phyloP scores from a whole-genome alignment of 805 yeast genomes.

The Barnettozyma populi region DNA sequence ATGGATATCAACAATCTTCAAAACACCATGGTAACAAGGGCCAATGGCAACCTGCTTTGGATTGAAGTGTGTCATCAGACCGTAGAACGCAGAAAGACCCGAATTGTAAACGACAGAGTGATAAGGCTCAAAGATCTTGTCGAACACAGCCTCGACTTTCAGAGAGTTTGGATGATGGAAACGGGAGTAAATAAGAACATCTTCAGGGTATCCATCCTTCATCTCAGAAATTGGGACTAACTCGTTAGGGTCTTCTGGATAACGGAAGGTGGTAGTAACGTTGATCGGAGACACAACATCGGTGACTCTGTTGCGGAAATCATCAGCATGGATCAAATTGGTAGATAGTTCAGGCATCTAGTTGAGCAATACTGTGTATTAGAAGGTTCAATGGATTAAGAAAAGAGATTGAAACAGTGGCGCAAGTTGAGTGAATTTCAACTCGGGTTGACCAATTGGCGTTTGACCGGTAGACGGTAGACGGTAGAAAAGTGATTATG shows the following conservation, averaged over 20 bases:
- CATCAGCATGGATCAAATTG: conserved; percentile 67
- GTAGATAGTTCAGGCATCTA: conserved; percentile 44
- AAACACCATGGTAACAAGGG: conserved; percentile 82
- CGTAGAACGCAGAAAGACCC: conserved; percentile 79
- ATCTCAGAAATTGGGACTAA: conserved; percentile 42
- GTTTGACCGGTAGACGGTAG: too few species aligned
- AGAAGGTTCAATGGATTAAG: background rate
- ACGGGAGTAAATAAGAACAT: conserved; percentile 59
- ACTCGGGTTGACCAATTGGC: too few species aligned
- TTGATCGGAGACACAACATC: conserved; percentile 80
- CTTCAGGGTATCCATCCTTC: conserved; percentile 29
- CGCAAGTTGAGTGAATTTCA: background rate
- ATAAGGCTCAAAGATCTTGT: conserved; percentile 48
- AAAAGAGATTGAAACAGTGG: background rate
- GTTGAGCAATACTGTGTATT: background rate
- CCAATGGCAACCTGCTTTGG: conserved; percentile 76
- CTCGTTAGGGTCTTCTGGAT: conserved; percentile 52
- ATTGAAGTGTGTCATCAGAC: conserved; percentile 59
- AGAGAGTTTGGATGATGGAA: conserved; percentile 66
- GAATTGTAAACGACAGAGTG: conserved; percentile 67
- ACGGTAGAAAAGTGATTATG: too few species aligned
- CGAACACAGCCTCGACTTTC: conserved; percentile 62
- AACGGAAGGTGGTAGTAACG: conserved; percentile 73
- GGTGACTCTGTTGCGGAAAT: conserved; percentile 44
- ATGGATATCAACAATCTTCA: conserved; percentile 59